Evolutionary conservation across 1,284 basidiomycete species (phyloP).

Genomic region (Somion occarium): DNA sequence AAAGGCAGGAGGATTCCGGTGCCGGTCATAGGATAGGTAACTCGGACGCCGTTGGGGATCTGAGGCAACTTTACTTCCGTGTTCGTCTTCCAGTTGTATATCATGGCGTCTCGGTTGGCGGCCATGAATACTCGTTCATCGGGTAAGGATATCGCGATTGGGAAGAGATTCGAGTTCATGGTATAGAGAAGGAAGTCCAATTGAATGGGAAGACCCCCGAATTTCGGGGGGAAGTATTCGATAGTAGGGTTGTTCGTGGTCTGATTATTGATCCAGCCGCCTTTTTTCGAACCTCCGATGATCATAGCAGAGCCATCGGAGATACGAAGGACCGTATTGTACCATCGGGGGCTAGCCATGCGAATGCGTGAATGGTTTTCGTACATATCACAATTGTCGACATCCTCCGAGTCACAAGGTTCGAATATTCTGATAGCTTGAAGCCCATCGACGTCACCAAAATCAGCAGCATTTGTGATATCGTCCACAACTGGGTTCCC

Average conservation of each 20-base stretch:
- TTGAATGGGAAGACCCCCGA: constrained; percentile 58
- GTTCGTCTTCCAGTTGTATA: constrained; percentile 72
- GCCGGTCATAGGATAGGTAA: constrained; percentile 81
- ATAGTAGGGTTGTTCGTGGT: constrained; percentile 78
- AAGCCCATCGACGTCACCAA: constrained; percentile 70
- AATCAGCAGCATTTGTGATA: constrained; percentile 62
- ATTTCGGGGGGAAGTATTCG: constrained; percentile 78
- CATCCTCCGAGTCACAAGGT: constrained; percentile 54
- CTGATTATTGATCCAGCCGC: constrained; percentile 77
- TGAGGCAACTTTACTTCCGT: constrained; percentile 59
- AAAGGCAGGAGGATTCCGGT: constrained; percentile 71
- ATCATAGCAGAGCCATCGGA: constrained; percentile 79
- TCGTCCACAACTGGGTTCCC: constrained; percentile 70
- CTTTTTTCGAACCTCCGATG: constrained; percentile 73
- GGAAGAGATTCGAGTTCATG: constrained; percentile 78
- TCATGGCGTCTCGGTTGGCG: constrained; percentile 75
- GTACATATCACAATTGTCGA: constrained; percentile 50
- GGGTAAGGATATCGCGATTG: constrained; percentile 71
- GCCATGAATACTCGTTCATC: constrained; percentile 73
- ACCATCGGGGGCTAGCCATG: constrained; percentile 75
- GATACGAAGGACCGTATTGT: constrained; percentile 65
- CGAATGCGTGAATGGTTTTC: constrained; percentile 63
- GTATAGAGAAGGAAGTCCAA: constrained; percentile 67
- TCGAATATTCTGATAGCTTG: constrained; percentile 72
- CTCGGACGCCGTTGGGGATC: constrained; percentile 75